phyloP scores from a whole-genome alignment of 306 rosid species.

The Fragaria iinumae region DNA sequence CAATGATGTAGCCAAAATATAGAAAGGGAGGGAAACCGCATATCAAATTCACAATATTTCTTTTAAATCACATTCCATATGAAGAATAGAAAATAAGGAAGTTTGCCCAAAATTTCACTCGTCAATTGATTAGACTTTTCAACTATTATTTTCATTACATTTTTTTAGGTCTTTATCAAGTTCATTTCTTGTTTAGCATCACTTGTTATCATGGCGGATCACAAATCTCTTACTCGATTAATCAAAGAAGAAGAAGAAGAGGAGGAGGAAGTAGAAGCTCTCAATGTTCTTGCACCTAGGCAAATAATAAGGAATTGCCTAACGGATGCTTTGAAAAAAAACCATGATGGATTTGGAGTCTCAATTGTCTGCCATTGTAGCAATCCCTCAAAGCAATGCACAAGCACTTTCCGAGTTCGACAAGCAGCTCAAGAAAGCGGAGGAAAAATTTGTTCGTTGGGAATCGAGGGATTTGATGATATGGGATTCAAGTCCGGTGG shows the following conservation, averaged over 20 bases:
- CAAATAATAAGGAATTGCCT: slow-evolving; percentile 46
- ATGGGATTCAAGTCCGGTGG: slow-evolving; percentile 44
- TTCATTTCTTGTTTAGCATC: slow-evolving; percentile 1
- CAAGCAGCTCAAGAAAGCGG: slow-evolving; percentile 33
- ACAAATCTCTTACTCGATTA: slow-evolving; percentile 24
- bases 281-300: slow-evolving; percentile 53
- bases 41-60: no score
- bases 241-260: not conserved
- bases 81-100: not conserved
- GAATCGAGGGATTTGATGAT: slow-evolving; percentile 32
- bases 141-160: no score
- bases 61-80: not conserved
- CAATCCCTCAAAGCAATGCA: slow-evolving; percentile 26
- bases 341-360: slow-evolving; percentile 50
- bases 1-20: not conserved
- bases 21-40: not conserved
- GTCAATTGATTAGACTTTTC: not conserved
- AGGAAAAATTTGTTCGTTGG: slow-evolving; percentile 49
- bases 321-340: slow-evolving; percentile 46
- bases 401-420: slow-evolving; percentile 32
- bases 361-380: slow-evolving; percentile 49
- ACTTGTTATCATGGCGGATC: slow-evolving; percentile 39
- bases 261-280: not conserved
- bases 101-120: not conserved
- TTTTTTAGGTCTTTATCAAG: not conserved